Percentiles rank a stretch among this genome's conserved stretches.
phyloP scores from a whole-genome alignment of 352 stramenopile genomes.

The Phytophthora sp. region DNA sequence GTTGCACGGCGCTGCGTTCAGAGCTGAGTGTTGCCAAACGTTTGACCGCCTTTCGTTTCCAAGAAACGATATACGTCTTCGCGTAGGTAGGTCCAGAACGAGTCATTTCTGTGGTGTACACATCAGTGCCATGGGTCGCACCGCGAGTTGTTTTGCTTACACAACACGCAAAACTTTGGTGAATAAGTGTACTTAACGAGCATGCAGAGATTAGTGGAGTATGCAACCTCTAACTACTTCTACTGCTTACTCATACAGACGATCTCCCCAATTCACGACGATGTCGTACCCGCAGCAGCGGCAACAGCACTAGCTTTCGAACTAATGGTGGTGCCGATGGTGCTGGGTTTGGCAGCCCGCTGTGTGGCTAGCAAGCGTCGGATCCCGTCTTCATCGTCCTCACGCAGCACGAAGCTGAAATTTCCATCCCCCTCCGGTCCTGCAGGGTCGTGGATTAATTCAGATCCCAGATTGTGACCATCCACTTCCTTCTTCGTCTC shows the following conservation, averaged over 20 bases:
- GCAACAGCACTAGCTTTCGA: constrained; percentile 41
- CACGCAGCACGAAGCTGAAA: constrained; percentile 47
- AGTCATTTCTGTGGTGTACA: constrained; percentile 5
- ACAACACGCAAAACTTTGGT: too few relatives aligned
- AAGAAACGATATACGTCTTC: neutral
- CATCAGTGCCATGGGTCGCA: too few relatives aligned
- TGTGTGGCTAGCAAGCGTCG: constrained; percentile 32
- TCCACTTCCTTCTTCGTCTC: constrained; percentile 44
- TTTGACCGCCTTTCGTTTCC: neutral
- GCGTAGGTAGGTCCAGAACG: neutral
- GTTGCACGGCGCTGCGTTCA: neutral
- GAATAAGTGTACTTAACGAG: too few relatives aligned
- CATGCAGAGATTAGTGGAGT: too few relatives aligned
- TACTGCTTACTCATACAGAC: too few relatives aligned
- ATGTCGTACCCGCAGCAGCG: constrained; percentile 29
- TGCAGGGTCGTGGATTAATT: constrained; percentile 12
- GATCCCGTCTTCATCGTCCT: constrained; percentile 50
- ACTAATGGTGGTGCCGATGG: constrained; percentile 38
- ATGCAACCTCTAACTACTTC: too few relatives aligned
- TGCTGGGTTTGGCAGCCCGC: constrained; percentile 12
- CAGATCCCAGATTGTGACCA: constrained; percentile 15
- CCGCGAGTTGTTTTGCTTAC: too few relatives aligned
- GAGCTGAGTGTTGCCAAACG: neutral
- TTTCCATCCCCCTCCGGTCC: constrained; percentile 6
- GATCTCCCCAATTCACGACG: constrained; percentile 1